Percentiles rank a stretch among this genome's conserved stretches.
Evolutionary conservation across 495 filamentous ascomycete species (phyloP).

Genomic region (Penicillium pancosmium): DNA sequence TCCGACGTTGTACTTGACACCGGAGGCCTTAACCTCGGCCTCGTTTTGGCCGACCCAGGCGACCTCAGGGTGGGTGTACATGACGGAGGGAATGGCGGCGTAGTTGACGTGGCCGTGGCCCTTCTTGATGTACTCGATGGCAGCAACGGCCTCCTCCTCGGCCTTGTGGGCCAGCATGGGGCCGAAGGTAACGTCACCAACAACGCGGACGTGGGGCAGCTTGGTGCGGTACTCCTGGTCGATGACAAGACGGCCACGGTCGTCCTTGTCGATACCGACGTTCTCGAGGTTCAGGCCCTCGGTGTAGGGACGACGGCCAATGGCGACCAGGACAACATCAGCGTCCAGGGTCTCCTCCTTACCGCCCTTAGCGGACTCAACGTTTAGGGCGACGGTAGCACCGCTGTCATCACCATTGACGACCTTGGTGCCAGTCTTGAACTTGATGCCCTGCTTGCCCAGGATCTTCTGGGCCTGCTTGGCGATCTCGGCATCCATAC

Average conservation of each 20-base stretch:
- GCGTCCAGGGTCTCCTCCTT: constrained; percentile 91
- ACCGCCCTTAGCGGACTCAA: constrained; percentile 94
- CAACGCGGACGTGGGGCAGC: constrained; percentile 91
- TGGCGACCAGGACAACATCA: constrained; percentile 95
- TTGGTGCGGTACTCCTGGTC: constrained; percentile 99
- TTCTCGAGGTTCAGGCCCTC: constrained; percentile 89
- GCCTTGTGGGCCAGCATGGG: constrained; percentile 99
- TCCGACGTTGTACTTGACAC: constrained; percentile 87
- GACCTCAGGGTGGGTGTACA: constrained; percentile 99
- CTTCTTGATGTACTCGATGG: constrained; percentile 95
- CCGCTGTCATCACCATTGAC: constrained; percentile 77
- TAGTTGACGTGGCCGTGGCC: constrained; percentile 99
- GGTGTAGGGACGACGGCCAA: constrained; percentile 95
- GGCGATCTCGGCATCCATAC: constrained; percentile 94
- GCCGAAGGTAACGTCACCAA: constrained; percentile 96
- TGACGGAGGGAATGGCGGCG: constrained; percentile 94
- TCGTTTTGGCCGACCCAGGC: constrained; percentile 99
- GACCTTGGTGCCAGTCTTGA: constrained; percentile 97
- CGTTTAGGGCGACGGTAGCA: constrained; percentile 72
- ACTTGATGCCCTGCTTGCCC: constrained; percentile 95
- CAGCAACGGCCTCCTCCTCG: constrained; percentile 95
- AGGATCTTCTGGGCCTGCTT: constrained; percentile 93
- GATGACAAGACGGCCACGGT: constrained; percentile 90
- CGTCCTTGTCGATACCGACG: constrained; percentile 91
- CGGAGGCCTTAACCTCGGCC: constrained; percentile 88